phyloP scores from a whole-genome alignment of 352 stramenopile species.

The Pilasporangium apinafurcum region DNA sequence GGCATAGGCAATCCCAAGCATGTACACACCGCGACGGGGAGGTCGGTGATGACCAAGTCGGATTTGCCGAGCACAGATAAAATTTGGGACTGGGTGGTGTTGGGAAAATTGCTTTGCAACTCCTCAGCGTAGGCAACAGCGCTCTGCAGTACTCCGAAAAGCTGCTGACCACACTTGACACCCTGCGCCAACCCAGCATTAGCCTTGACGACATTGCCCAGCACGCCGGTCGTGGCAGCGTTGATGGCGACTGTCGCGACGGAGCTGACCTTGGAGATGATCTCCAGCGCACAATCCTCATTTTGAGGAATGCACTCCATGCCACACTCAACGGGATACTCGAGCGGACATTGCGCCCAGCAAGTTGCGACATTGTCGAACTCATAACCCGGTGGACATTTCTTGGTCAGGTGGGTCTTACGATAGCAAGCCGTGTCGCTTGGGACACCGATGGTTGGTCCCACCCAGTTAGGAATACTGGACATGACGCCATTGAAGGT shows the following conservation, averaged over 20 bases:
- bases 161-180: slow-evolving; percentile 38
- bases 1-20: slow-evolving; percentile 24
- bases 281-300: slow-evolving; percentile 38
- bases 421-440: slow-evolving; percentile 13
- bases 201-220: slow-evolving; percentile 31
- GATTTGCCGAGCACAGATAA: slow-evolving; percentile 45
- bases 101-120: slow-evolving; percentile 19
- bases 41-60: slow-evolving; percentile 43
- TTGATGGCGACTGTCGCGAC: slow-evolving; percentile 49
- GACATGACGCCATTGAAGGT: no score
- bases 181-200: slow-evolving; percentile 33
- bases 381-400: slow-evolving; percentile 13
- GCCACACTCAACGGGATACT: slow-evolving; percentile 68
- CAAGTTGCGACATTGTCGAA: slow-evolving; percentile 42
- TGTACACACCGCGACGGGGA: slow-evolving; percentile 37
- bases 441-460: slow-evolving; percentile 8
- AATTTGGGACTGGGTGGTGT: slow-evolving; percentile 48
- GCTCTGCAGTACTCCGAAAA: slow-evolving; percentile 38
- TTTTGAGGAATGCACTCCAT: slow-evolving; percentile 70
- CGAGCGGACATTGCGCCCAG: slow-evolving; percentile 63
- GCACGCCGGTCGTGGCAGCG: slow-evolving; percentile 40
- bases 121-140: slow-evolving; percentile 34
- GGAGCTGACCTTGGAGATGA: slow-evolving; percentile 41
- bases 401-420: slow-evolving; percentile 11
- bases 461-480: slow-evolving; percentile 16